These are phyloP conservation scores for Dipodascus geniculatus DNA, from an alignment of 805 yeast species.

Conservation along the genomic window DNA sequence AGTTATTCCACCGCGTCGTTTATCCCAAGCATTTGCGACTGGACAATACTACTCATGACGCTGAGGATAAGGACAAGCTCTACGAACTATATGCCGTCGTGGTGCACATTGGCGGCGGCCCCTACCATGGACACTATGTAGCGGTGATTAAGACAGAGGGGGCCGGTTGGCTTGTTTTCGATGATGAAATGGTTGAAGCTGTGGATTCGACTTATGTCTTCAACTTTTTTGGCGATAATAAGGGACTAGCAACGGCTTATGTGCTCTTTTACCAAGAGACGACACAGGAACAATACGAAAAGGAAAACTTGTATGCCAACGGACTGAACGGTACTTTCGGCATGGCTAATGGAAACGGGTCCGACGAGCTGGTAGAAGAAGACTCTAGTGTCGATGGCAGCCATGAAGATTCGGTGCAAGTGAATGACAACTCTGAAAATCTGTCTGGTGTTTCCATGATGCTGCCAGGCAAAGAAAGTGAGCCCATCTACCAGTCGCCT, in stretches of 20 bases:
- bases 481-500: no score
- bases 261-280: slow-evolving; percentile 67
- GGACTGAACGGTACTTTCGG: not conserved
- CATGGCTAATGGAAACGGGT: not conserved
- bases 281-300: slow-evolving; percentile 13
- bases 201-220: slow-evolving; percentile 75
- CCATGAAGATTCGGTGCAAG: not conserved
- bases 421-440: not conserved
- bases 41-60: slow-evolving; percentile 48
- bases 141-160: slow-evolving; percentile 67
- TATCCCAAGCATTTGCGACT: slow-evolving; percentile 67
- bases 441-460: not conserved
- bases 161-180: slow-evolving; percentile 85
- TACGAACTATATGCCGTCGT: slow-evolving; percentile 81
- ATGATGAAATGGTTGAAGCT: slow-evolving; percentile 88
- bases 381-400: not conserved
- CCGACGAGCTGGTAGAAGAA: not conserved
- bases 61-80: slow-evolving; percentile 39
- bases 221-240: slow-evolving; percentile 78
- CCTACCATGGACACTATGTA: slow-evolving; percentile 95
- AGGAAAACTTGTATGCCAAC: slow-evolving; percentile 15
- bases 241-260: slow-evolving; percentile 86
- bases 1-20: slow-evolving; percentile 72
- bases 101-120: slow-evolving; percentile 95
- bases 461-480: not conserved